A percentile compares a stretch with the other conserved stretches of the same genome.
These are phyloP conservation scores for Trapa bicornis DNA, from an alignment of 345 rosid species.

Conservation along the genomic window DNA sequence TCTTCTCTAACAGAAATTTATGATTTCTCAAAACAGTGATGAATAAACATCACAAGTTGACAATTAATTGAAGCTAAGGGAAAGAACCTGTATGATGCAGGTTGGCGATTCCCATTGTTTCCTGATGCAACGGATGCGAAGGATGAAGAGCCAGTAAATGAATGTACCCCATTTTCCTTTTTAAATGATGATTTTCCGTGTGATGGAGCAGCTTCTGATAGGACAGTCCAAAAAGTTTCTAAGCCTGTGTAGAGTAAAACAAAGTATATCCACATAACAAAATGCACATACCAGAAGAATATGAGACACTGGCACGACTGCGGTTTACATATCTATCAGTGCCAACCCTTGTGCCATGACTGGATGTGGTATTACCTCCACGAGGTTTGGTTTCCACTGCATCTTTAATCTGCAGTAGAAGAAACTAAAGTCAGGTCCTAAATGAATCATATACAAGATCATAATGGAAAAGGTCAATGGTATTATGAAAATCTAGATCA, in stretches of 20 bases:
- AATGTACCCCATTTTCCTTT: slow-evolving; percentile 71
- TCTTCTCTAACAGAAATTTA: not conserved
- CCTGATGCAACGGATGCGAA: slow-evolving; percentile 33
- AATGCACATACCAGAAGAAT: slow-evolving; percentile 43
- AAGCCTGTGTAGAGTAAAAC: not conserved
- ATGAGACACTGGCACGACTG: slow-evolving; percentile 31
- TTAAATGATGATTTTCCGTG: slow-evolving; percentile 50
- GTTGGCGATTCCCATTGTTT: slow-evolving; percentile 22
- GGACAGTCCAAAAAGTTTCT: slow-evolving; percentile 1
- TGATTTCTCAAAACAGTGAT: not conserved
- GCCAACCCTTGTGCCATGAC: slow-evolving; percentile 60
- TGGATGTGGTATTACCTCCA: slow-evolving; percentile 37
- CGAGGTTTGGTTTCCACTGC: slow-evolving; percentile 46
- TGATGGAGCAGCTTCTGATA: slow-evolving; percentile 46
- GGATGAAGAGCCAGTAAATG: slow-evolving; percentile 36
- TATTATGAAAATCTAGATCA: not conserved
- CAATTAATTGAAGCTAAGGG: not conserved
- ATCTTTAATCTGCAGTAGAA: slow-evolving; percentile 50
- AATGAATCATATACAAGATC: not conserved
- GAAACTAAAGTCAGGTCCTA: not conserved
- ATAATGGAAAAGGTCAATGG: not conserved
- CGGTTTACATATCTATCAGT: slow-evolving; percentile 61
- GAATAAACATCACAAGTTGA: not conserved
- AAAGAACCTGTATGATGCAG: slow-evolving; percentile 40
- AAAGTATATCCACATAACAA: slow-evolving; percentile 2